Evolutionary conservation across 768 basidiomycete species (phyloP), one percentile per base, ranked within the genome.

Genomic region (Lactifluus piperatus): DNA sequence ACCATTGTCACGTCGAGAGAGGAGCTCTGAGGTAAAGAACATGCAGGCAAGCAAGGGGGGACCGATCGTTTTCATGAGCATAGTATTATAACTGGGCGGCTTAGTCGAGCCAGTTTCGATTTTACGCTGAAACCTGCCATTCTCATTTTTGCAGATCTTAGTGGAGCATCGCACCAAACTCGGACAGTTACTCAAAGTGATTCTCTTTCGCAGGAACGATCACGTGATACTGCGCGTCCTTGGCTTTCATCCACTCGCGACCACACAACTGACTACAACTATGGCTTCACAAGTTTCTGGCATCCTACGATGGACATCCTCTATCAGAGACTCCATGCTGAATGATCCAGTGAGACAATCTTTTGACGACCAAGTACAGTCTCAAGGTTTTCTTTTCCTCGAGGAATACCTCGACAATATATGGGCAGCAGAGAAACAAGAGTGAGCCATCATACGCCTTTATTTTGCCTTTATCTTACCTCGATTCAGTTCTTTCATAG

Each of bases 1-100:
- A 14, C 92, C 90, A 64, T 86, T 91, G 65, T 94, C 91, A 59
- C 91, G 77, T 65, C 81, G 84, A 20, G 86, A 81, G 26, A 95
- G 75, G 4, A 94, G 72, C 51, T 94, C 91, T 7, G 86, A 76
- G 44, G 89, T 82, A 71, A 91, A 95, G 76, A 95, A 95, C 92
- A 95, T 92, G 41, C 3, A 22, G 27, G 18, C 22, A 50, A 32
- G 26, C 14, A 16, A 49, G 18, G 30, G 14, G 41, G 10, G 1
- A 34, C 10, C 11, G 47, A 26, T 16, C 11, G 18, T 20, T 14
- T 9, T 53, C 51, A 58, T 30, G 49, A 14, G 22, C 43, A 30
- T 18, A 26, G 30, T 20, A 14, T 52, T 64, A 53, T 52, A 49
- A 46, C 22, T n/a, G 32, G 10, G 34, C 18, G 37, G 7, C 10